Base-by-base conservation (phyloP, 73 alveolate species). In the Strombidium stylifer region DNA sequence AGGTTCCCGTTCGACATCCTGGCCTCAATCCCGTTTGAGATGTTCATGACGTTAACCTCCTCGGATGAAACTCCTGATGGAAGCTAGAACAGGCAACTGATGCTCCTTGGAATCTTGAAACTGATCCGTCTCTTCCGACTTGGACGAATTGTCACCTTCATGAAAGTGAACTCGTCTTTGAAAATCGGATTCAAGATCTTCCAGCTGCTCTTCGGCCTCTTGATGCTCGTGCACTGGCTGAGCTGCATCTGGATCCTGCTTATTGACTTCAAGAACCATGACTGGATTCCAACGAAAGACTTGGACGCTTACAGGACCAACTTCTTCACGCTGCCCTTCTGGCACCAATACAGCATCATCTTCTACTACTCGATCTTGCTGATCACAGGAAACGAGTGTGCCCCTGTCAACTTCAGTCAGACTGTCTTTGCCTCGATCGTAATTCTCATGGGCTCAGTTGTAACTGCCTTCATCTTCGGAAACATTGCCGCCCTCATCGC, bases 261-360 rank as follows among this genome's bases (percentile, higher is more conserved):
- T 2, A 53, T 71, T 14, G 42, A 41, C 25, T n/a, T 23, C 3
- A 79, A 52, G 7, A 14, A 31, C 30, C 79, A 24, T 16, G 50
- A 62, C 0, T 78, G 89, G 89, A 18, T 78, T 2, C 91, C 91
- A 0, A 75, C 85, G 0, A 58, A 56, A 32, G 82, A 80, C 32
- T 51, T 51, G 15, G 65, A 50, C 46, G 57, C 57, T 2, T 81
- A 69, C 18, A 16, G 20, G 11, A 49, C 81, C 25, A 36, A 53
- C 25, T 70, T 80, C 30, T 80, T 35, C 45, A 34, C 25, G 1
- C n/a, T 25, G 8, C 14, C 37, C 34, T 14, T 31, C 12, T 42
- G 78, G 52, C 18, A 66, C 15, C 59, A 70, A 51, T 79, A 79
- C 54, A 36, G 67, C 20, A 46, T 69, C 16, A 79, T 69, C 15